Conservation (phyloP, 148 eudicot species). For the Euryodendron excelsum region DNA sequence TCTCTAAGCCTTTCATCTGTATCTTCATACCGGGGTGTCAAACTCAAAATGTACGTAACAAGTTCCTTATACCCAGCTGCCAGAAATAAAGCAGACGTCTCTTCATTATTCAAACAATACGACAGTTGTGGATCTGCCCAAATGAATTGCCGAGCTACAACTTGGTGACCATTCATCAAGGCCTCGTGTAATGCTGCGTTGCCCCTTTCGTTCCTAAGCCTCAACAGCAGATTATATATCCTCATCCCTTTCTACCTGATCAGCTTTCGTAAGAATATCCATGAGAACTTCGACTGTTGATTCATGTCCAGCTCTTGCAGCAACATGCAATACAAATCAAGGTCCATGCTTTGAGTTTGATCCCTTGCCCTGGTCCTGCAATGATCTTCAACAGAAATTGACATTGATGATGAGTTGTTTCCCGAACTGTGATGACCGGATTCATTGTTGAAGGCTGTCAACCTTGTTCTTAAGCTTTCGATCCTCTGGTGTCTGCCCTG, state of each 20-base stretch:
- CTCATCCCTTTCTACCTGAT: too few relatives aligned
- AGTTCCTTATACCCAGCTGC: neutral
- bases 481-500: too few relatives aligned
- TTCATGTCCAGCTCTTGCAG: neutral
- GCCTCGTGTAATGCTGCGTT: constrained; percentile 10
- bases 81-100: neutral
- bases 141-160: neutral
- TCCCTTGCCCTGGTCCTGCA: too few relatives aligned
- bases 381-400: too few relatives aligned
- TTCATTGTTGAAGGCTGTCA: too few relatives aligned
- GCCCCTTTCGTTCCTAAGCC: neutral
- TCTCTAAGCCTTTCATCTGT: neutral
- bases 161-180: neutral
- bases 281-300: neutral
- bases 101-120: neutral
- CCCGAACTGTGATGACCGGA: too few relatives aligned
- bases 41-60: neutral
- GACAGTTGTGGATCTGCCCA: neutral
- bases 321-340: neutral
- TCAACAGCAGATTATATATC: neutral
- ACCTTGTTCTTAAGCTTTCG: too few relatives aligned
- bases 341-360: too few relatives aligned
- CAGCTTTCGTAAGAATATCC: too few relatives aligned
- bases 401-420: too few relatives aligned
- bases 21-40: neutral